Conservation (phyloP, 768 basidiomycete species). For the Myochromella boudieri region DNA sequence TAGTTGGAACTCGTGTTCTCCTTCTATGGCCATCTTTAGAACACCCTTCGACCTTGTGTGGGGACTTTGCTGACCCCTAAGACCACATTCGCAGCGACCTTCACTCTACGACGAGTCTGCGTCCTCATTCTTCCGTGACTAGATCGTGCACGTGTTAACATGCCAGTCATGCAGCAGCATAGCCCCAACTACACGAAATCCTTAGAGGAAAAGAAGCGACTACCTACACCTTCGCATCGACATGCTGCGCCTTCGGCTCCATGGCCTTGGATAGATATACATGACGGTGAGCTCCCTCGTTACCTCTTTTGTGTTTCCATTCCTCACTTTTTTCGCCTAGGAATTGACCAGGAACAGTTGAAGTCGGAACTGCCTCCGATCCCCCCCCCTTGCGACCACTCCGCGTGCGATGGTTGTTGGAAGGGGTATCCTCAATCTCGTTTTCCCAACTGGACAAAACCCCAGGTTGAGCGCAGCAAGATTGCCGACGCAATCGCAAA, state of each 20-base stretch:
- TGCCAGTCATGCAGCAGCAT: constrained; percentile 7
- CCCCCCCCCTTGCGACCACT: constrained; percentile 36
- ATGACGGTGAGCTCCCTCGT: constrained; percentile 28
- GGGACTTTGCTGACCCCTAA: no score
- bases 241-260: constrained; percentile 47
- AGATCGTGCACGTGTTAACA: neutral
- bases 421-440: constrained; percentile 41
- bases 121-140: neutral
- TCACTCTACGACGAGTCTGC: neutral
- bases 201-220: constrained; percentile 13
- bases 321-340: constrained; percentile 20
- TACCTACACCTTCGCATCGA: constrained; percentile 40
- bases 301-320: neutral
- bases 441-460: constrained; percentile 58
- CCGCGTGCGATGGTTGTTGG: constrained; percentile 38
- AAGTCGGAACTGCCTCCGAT: constrained; percentile 31
- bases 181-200: constrained; percentile 15
- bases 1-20: no score
- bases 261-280: constrained; percentile 46
- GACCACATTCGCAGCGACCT: no score
- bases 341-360: constrained; percentile 34
- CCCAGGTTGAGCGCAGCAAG: constrained; percentile 41
- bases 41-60: neutral
- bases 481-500: constrained; percentile 35
- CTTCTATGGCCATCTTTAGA: neutral